Conservation (phyloP, 78 protist species). For the Mastigamoeba balamuthi region DNA sequence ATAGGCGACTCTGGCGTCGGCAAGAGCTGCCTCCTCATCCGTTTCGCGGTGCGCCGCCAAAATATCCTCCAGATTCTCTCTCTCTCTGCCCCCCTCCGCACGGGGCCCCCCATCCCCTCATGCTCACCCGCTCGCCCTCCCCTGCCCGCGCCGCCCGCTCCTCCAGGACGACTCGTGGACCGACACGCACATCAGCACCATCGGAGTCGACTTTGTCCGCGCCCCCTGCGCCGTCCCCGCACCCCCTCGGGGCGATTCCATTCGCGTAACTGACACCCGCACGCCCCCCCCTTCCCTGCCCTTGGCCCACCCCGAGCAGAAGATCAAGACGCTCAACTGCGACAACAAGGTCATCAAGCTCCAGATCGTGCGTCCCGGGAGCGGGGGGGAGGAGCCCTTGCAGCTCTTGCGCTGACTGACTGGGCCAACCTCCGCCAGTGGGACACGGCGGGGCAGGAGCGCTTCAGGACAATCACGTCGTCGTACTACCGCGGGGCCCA, state of each 20-base stretch:
- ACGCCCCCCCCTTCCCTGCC: no score
- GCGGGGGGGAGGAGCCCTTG: not conserved
- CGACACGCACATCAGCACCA: conserved; percentile 92
- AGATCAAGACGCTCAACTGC: conserved; percentile 74
- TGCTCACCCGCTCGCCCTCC: no score
- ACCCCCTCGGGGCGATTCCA: no score
- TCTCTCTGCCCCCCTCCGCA: no score
- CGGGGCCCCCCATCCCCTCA: no score
- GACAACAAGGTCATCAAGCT: conserved; percentile 69
- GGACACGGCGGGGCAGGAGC: conserved; percentile 94
- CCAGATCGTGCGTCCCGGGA: conserved; percentile 30
- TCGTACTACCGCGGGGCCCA: conserved; percentile 93
- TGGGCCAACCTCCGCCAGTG: conserved; percentile 21
- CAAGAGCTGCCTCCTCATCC: conserved; percentile 71
- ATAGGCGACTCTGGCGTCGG: conserved; percentile 95
- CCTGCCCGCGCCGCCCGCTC: no score
- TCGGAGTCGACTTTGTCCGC: conserved; percentile 87
- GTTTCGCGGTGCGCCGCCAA: conserved; percentile 63
- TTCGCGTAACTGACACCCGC: no score
- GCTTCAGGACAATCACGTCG: conserved; percentile 86
- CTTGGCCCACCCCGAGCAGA: conserved; percentile 7
- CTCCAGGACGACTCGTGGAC: conserved; percentile 93
- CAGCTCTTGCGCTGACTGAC: not conserved
- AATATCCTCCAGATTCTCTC: no score
- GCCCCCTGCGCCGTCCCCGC: no score